Evolutionary conservation across 2,329 filamentous ascomycete species (phyloP).

Genomic region (Paracorniculantispora psalliotae): DNA sequence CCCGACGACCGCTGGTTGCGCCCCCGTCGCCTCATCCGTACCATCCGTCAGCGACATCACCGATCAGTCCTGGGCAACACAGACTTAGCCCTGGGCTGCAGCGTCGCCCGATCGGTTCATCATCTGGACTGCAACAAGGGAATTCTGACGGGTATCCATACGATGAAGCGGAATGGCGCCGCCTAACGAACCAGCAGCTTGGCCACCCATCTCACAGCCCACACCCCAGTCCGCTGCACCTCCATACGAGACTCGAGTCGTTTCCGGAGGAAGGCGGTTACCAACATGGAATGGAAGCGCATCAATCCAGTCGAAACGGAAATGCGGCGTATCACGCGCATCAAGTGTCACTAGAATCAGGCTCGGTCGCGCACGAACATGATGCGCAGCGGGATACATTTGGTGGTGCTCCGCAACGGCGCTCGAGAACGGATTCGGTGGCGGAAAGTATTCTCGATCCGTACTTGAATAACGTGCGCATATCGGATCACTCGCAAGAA

Average conservation of each 20-base stretch:
- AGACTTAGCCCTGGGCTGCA: not conserved
- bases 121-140: not conserved
- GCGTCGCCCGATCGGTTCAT: conserved; percentile 2
- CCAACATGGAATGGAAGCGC: not conserved
- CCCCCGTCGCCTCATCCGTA: conserved; percentile 5
- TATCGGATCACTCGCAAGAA: conserved; percentile 5
- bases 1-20: conserved; percentile 15
- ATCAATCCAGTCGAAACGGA: not conserved
- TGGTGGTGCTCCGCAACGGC: not conserved
- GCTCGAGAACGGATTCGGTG: conserved; percentile 4
- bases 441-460: conserved; percentile 12
- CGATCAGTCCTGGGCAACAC: not conserved
- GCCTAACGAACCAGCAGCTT: conserved; percentile 5
- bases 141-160: not conserved
- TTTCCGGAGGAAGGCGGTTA: not conserved
- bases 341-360: conserved; percentile 10
- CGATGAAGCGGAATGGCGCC: conserved; percentile 10
- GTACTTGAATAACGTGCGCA: not conserved
- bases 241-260: not conserved
- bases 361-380: not conserved
- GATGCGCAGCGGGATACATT: conserved; percentile 4
- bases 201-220: not conserved
- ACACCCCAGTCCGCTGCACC: not conserved
- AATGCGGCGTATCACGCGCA: not conserved
- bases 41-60: conserved; percentile 14